Conservation (phyloP, 1,139 yeast species). For the Suhomyces terraborum region DNA sequence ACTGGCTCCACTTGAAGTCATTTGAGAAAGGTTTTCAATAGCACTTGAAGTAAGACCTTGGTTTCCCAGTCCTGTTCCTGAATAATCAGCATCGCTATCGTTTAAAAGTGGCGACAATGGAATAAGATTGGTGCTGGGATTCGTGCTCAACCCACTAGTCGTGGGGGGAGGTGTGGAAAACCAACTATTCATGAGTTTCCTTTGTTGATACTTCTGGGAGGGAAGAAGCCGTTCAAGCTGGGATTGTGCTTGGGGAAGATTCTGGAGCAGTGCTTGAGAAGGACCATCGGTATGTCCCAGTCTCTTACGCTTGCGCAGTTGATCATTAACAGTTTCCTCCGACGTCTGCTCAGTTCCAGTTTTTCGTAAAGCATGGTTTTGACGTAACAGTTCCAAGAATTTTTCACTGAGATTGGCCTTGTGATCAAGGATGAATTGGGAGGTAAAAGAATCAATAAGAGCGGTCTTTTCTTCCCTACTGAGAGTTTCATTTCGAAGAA, state of each 20-base stretch:
- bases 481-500: conserved; percentile 21
- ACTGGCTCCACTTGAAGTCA: conserved; percentile 8
- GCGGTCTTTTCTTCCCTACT: conserved; percentile 22
- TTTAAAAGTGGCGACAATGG: conserved; percentile 42
- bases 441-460: conserved; percentile 27
- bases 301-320: background rate
- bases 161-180: conserved; percentile 12
- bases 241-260: background rate
- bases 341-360: background rate
- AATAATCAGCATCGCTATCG: conserved; percentile 33
- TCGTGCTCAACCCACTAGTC: conserved; percentile 10
- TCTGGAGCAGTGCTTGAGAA: background rate
- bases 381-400: conserved; percentile 16
- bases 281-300: background rate
- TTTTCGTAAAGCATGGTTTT: conserved; percentile 3
- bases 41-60: conserved; percentile 12
- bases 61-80: conserved; percentile 15
- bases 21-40: conserved; percentile 22
- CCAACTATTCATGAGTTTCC: conserved; percentile 23
- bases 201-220: conserved; percentile 12
- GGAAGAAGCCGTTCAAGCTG: conserved; percentile 5
- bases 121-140: conserved; percentile 26
- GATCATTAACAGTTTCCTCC: background rate
- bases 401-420: conserved; percentile 18
- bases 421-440: conserved; percentile 30